Percentiles rank a stretch among this genome's conserved stretches.
phyloP scores from a whole-genome alignment of 106 monocot species.

The Vanilla planifolia region DNA sequence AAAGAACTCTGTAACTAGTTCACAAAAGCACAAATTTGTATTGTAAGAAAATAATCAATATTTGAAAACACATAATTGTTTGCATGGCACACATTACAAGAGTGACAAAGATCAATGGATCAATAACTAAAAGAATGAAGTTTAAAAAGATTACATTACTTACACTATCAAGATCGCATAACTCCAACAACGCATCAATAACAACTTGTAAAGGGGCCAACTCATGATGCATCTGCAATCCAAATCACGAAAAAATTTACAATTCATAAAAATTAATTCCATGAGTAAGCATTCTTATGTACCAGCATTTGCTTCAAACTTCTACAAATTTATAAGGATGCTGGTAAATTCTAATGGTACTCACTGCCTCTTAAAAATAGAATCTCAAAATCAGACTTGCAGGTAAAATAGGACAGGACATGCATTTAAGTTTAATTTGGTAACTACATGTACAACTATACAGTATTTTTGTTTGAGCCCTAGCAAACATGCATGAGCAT shows the following conservation, averaged over 20 bases:
- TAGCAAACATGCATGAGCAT: too few species aligned
- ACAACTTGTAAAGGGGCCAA: constrained; percentile 30
- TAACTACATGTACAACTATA: too few species aligned
- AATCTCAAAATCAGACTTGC: constrained; percentile 1
- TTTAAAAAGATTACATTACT: constrained; percentile 14
- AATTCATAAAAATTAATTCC: background rate
- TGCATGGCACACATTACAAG: background rate
- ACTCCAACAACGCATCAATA: constrained; percentile 46
- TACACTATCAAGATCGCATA: constrained; percentile 69
- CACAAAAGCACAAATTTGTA: too few species aligned
- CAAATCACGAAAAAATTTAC: background rate
- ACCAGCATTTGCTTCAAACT: too few species aligned
- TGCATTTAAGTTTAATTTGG: background rate
- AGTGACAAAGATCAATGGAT: background rate
- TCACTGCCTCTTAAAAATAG: background rate
- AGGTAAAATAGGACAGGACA: background rate
- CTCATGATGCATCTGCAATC: constrained; percentile 44
- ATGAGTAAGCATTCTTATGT: too few species aligned
- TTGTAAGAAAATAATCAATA: too few species aligned
- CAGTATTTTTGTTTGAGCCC: too few species aligned
- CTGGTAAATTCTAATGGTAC: too few species aligned
- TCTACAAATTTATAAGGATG: too few species aligned
- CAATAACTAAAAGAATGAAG: background rate
- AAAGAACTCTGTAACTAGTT: too few species aligned
- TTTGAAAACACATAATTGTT: background rate